Conservation (phyloP, 2,329 filamentous ascomycete species). For the Fusarium denticulatum region DNA sequence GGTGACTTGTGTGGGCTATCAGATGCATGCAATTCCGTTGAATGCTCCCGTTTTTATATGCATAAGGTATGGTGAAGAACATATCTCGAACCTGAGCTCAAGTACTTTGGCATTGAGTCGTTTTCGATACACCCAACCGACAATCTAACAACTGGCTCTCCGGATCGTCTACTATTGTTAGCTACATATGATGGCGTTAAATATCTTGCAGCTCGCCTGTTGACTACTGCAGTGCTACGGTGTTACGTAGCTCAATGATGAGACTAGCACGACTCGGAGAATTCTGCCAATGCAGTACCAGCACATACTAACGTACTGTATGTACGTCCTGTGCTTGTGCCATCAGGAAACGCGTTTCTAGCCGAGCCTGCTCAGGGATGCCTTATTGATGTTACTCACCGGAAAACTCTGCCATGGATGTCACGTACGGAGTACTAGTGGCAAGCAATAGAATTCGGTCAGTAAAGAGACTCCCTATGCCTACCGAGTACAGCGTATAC, state of each 20-base stretch:
- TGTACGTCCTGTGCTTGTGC: constrained; percentile 32
- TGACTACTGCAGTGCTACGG: constrained; percentile 10
- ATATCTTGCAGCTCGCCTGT: constrained; percentile 4
- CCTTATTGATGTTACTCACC: neutral
- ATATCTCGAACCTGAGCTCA: neutral
- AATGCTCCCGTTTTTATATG: neutral
- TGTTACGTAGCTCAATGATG: constrained; percentile 31
- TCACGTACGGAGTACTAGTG: neutral
- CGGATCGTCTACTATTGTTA: neutral
- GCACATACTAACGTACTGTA: neutral
- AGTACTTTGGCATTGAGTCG: neutral
- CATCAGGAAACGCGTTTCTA: constrained; percentile 25
- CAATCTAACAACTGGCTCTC: neutral
- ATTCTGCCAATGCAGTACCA: constrained; percentile 37
- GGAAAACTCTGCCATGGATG: neutral
- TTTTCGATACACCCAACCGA: neutral
- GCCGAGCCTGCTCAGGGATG: constrained; percentile 4
- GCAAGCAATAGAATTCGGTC: neutral
- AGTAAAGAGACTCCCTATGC: neutral
- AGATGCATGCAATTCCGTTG: neutral
- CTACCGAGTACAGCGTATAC: neutral
- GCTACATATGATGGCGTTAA: neutral
- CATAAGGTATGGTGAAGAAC: neutral
- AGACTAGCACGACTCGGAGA: constrained; percentile 39
- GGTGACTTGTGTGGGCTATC: neutral